These are phyloP conservation scores for Aspergillus chevalieri DNA, from an alignment of 2,329 filamentous ascomycete species.

Conservation along the genomic window DNA sequence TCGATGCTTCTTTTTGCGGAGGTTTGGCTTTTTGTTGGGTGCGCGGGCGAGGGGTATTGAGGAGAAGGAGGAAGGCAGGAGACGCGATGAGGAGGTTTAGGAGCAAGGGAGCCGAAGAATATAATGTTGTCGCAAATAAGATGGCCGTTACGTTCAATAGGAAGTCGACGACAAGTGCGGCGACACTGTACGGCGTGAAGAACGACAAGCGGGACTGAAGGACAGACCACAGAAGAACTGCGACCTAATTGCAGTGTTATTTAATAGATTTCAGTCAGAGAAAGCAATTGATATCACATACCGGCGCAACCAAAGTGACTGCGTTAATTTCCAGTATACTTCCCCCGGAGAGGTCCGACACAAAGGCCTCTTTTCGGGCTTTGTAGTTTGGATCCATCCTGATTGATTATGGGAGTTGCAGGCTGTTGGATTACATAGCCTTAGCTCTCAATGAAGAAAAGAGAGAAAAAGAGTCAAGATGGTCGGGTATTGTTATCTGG, in stretches of 20 bases:
- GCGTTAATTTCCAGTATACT: constrained; percentile 78
- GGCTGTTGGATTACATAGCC: not conserved
- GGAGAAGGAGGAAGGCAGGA: constrained; percentile 61
- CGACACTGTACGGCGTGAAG: constrained; percentile 67
- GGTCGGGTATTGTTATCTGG: not conserved
- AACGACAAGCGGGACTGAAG: constrained; percentile 78
- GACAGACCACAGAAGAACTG: constrained; percentile 79
- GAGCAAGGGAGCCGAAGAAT: constrained; percentile 66
- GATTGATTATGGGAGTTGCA: not conserved
- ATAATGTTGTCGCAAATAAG: constrained; percentile 79
- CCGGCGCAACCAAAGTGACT: constrained; percentile 78
- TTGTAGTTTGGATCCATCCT: constrained; percentile 63
- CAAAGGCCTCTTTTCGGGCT: constrained; percentile 87
- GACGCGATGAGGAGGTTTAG: constrained; percentile 68
- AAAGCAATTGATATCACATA: constrained; percentile 41
- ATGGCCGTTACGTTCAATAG: constrained; percentile 77
- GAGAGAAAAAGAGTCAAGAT: not conserved
- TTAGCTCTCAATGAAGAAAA: not conserved
- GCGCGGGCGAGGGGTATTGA: constrained; percentile 28
- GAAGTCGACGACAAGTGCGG: constrained; percentile 72
- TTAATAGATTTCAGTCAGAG: constrained; percentile 3
- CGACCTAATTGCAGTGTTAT: constrained; percentile 51
- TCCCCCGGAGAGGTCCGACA: constrained; percentile 83
- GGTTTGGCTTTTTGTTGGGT: constrained; percentile 30
- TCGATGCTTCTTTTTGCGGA: constrained; percentile 19